phyloP scores from a whole-genome alignment of 306 rosid genomes.

The Spatholobus suberectus region DNA sequence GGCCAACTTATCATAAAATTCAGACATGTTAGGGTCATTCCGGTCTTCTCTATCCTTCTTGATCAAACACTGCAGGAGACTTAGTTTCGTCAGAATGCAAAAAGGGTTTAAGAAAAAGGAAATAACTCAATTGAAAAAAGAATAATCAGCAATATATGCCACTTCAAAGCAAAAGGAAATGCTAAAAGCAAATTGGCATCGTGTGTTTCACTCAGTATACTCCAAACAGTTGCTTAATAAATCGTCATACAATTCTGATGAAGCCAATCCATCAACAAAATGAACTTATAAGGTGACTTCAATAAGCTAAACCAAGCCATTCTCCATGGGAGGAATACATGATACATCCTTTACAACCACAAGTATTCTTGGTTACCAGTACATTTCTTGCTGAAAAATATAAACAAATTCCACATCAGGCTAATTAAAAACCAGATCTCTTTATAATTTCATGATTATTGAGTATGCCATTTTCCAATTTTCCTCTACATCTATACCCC shows the following conservation, averaged over 20 bases:
- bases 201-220: conserved; percentile 8
- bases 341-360: neutral
- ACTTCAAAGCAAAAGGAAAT: conserved; percentile 11
- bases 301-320: neutral
- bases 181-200: neutral
- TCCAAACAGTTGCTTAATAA: neutral
- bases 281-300: neutral
- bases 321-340: neutral
- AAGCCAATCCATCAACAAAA: neutral
- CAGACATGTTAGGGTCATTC: conserved; percentile 54
- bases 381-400: neutral
- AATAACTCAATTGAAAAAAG: neutral
- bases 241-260: neutral
- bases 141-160: conserved; percentile 3
- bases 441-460: neutral
- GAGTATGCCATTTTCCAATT: neutral
- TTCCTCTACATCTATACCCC: neutral
- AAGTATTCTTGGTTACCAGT: neutral
- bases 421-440: neutral
- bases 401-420: neutral
- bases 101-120: neutral
- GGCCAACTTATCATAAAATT: conserved; percentile 59
- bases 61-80: conserved; percentile 65
- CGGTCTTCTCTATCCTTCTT: conserved; percentile 74
- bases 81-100: conserved; percentile 30